These are phyloP conservation scores for Symmetrospora coprosmae DNA, from an alignment of 768 basidiomycete genomes.

Conservation along the genomic window DNA sequence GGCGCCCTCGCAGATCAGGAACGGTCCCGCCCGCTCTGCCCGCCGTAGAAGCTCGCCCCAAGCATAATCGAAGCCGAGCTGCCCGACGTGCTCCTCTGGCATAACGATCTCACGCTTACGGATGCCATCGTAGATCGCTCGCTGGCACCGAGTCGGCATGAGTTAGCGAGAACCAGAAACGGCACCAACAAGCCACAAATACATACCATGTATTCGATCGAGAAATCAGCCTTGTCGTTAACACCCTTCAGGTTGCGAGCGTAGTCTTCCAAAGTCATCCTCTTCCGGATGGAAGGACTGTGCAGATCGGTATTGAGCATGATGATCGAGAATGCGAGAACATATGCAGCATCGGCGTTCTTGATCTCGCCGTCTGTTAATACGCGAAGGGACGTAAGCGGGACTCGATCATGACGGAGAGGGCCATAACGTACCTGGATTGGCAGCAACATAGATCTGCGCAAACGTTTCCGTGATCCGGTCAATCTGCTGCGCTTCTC, in stretches of 20 bases:
- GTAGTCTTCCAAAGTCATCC: slow-evolving; percentile 93
- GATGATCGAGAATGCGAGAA: slow-evolving; percentile 87
- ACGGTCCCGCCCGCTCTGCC: slow-evolving; percentile 51
- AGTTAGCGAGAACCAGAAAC: background rate
- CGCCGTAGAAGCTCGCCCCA: slow-evolving; percentile 89
- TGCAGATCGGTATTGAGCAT: slow-evolving; percentile 96
- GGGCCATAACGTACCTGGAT: slow-evolving; percentile 48
- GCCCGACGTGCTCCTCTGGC: slow-evolving; percentile 94
- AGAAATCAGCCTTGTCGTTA: slow-evolving; percentile 70
- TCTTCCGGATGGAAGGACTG: slow-evolving; percentile 81
- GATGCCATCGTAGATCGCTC: slow-evolving; percentile 83
- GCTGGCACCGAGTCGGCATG: slow-evolving; percentile 41
- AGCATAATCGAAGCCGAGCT: slow-evolving; percentile 93
- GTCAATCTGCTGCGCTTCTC: slow-evolving; percentile 83
- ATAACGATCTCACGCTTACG: slow-evolving; percentile 86
- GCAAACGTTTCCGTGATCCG: slow-evolving; percentile 93
- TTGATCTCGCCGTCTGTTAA: slow-evolving; percentile 59
- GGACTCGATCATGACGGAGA: background rate
- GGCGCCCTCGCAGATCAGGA: slow-evolving; percentile 63
- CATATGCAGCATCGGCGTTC: slow-evolving; percentile 80
- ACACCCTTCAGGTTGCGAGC: slow-evolving; percentile 80
- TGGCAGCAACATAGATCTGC: slow-evolving; percentile 68
- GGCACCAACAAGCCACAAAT: too few relatives aligned
- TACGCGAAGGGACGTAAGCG: background rate
- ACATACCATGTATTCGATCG: slow-evolving; percentile 66